phyloP scores from a whole-genome alignment of 192 early-diverging fungal species.

The Umbelopsis isabellina region DNA sequence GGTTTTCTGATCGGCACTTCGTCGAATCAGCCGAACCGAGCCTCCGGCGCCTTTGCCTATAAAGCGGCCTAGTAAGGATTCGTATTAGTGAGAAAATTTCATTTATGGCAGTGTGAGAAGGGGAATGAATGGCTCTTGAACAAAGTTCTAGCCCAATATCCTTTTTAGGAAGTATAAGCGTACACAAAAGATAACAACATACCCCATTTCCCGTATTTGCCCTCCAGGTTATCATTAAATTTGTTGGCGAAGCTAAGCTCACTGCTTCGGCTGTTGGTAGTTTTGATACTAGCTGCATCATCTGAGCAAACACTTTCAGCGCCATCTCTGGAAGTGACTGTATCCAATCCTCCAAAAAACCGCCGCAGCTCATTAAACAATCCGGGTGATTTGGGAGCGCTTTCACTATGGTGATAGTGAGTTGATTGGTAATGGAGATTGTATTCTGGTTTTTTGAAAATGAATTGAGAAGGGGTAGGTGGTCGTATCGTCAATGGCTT shows the following conservation, averaged over 20 bases:
- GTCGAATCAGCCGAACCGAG: constrained; percentile 68
- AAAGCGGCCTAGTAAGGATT: constrained; percentile 30
- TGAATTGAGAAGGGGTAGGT: constrained; percentile 27
- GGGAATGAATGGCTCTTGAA: not conserved
- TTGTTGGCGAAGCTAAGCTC: constrained; percentile 40
- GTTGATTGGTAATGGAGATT: constrained; percentile 32
- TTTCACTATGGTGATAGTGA: constrained; percentile 27
- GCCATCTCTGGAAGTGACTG: constrained; percentile 5
- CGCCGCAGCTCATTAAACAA: constrained; percentile 47
- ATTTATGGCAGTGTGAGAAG: not conserved
- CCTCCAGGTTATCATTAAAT: constrained; percentile 40
- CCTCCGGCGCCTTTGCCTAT: constrained; percentile 77
- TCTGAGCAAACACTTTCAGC: constrained; percentile 19
- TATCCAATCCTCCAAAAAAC: constrained; percentile 37
- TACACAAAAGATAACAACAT: constrained; percentile 19
- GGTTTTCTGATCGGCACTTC: constrained; percentile 59
- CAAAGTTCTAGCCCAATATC: not conserved
- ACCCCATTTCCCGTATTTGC: constrained; percentile 44
- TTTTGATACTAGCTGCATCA: constrained; percentile 17
- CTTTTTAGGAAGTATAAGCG: not conserved
- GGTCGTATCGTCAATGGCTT: not conserved
- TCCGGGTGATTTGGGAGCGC: constrained; percentile 7
- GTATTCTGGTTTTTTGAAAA: constrained; percentile 34
- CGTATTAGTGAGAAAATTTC: not conserved
- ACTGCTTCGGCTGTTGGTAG: constrained; percentile 7